These are phyloP conservation scores for Solanum piurae DNA, from an alignment of 257 asterid genomes.

Conservation along the genomic window DNA sequence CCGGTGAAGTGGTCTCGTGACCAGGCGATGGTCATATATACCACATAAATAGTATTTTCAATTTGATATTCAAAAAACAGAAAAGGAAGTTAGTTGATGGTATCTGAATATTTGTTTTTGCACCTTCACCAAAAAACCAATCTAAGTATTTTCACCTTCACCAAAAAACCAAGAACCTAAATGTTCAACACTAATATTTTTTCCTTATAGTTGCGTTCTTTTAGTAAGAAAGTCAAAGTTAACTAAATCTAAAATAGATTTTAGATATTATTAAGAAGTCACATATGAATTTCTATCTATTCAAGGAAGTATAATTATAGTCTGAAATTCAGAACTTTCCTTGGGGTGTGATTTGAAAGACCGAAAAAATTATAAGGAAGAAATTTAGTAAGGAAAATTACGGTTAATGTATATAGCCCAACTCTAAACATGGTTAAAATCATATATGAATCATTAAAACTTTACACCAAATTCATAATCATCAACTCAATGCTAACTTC, in stretches of 20 bases:
- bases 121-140: neutral
- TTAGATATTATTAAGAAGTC: neutral
- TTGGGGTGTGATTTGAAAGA: neutral
- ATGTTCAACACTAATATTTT: too few relatives aligned
- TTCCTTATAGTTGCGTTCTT: neutral
- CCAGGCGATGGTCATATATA: too few relatives aligned
- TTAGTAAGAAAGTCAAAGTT: neutral
- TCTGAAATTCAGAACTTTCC: neutral
- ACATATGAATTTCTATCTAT: neutral
- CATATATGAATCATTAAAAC: constrained; percentile 11
- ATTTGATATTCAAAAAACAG: neutral
- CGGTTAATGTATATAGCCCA: neutral
- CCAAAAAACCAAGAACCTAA: neutral
- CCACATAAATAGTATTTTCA: neutral
- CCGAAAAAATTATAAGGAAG: neutral
- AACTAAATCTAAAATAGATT: too few relatives aligned
- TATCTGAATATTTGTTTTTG: neutral
- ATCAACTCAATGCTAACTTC: neutral
- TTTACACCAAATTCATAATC: neutral
- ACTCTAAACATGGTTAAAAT: neutral
- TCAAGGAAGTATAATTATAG: neutral
- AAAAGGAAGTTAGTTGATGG: neutral
- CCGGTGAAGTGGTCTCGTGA: too few relatives aligned
- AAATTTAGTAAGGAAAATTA: neutral
- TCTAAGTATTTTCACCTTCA: too few relatives aligned